phyloP scores from a whole-genome alignment of 1,284 basidiomycete species.

The Cryptococcus sp. region DNA sequence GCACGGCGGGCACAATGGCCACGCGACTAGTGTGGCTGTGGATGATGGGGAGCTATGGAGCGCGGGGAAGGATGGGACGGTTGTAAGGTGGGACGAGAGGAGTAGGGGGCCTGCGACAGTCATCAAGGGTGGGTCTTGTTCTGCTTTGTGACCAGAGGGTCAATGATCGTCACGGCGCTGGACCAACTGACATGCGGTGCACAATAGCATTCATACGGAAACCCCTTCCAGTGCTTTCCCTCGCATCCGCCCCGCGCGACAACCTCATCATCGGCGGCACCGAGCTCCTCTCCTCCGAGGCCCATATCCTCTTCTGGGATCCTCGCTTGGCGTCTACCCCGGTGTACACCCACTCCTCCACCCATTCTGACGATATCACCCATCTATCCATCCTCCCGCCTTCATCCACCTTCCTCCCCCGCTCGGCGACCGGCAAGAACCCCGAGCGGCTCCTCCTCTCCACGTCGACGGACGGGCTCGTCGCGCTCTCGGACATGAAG shows the following conservation, averaged over 20 bases:
- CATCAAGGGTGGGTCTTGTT: slow-evolving; percentile 39
- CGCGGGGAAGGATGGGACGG: slow-evolving; percentile 39
- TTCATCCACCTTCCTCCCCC: slow-evolving; percentile 29
- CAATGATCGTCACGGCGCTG: background rate
- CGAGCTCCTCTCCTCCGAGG: slow-evolving; percentile 51
- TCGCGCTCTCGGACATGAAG: slow-evolving; percentile 49
- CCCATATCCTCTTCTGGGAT: slow-evolving; percentile 52
- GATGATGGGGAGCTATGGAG: slow-evolving; percentile 42
- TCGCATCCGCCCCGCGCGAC: slow-evolving; percentile 40
- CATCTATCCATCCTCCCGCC: slow-evolving; percentile 50
- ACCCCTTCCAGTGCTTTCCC: slow-evolving; percentile 43
- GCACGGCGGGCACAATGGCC: slow-evolving; percentile 32
- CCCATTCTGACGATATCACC: slow-evolving; percentile 55
- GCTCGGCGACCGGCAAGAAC: slow-evolving; percentile 3
- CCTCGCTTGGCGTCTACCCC: slow-evolving; percentile 20
- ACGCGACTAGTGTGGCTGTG: slow-evolving; percentile 32
- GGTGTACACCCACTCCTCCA: slow-evolving; percentile 51
- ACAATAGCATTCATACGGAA: slow-evolving; percentile 42
- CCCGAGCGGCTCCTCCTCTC: slow-evolving; percentile 49
- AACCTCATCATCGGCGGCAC: slow-evolving; percentile 52
- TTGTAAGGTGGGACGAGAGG: slow-evolving; percentile 49
- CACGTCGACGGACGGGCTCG: slow-evolving; percentile 52
- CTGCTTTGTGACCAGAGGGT: background rate
- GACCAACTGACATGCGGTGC: background rate
- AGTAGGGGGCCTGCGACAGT: slow-evolving; percentile 29